Conservation (phyloP, 345 rosid genomes). For the Ceriops tagal region DNA sequence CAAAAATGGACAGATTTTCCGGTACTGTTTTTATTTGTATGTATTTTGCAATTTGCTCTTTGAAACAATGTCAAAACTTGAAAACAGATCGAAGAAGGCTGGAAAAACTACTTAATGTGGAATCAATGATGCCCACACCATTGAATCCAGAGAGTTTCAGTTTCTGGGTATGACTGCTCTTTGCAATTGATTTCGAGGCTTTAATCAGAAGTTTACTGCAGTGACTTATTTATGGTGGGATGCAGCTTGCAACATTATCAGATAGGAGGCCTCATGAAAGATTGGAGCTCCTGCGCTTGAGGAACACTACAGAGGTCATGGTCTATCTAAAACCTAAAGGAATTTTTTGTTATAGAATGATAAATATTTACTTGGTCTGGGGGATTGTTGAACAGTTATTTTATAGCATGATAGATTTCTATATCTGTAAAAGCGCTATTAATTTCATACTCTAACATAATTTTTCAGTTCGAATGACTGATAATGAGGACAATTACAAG, state of each 20-base stretch:
- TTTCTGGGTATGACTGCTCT: conserved; percentile 68
- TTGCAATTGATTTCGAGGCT: neutral
- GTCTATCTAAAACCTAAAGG: neutral
- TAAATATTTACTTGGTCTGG: neutral
- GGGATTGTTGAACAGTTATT: neutral
- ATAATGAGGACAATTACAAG: too few relatives aligned
- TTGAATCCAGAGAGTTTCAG: conserved; percentile 87
- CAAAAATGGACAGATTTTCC: neutral
- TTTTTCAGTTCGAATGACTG: neutral
- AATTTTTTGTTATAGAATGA: too few relatives aligned
- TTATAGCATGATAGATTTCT: neutral
- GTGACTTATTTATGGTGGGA: conserved; percentile 16
- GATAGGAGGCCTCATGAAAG: conserved; percentile 78
- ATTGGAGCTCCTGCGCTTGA: conserved; percentile 75
- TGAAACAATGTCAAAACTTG: conserved; percentile 10
- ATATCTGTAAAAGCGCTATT: neutral
- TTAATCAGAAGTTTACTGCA: neutral
- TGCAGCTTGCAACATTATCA: conserved; percentile 74
- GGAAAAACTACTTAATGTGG: conserved; percentile 56
- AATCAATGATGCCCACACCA: conserved; percentile 75
- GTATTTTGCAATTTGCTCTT: conserved; percentile 6
- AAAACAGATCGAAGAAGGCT: conserved; percentile 60
- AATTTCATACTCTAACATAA: neutral
- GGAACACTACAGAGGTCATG: conserved; percentile 75
- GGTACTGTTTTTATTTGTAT: neutral